Evolutionary conservation across 2,329 filamentous ascomycete genomes (phyloP), one percentile per base, ranked within the genome.

Genomic region (Tolypocladium cylindrosporum): DNA sequence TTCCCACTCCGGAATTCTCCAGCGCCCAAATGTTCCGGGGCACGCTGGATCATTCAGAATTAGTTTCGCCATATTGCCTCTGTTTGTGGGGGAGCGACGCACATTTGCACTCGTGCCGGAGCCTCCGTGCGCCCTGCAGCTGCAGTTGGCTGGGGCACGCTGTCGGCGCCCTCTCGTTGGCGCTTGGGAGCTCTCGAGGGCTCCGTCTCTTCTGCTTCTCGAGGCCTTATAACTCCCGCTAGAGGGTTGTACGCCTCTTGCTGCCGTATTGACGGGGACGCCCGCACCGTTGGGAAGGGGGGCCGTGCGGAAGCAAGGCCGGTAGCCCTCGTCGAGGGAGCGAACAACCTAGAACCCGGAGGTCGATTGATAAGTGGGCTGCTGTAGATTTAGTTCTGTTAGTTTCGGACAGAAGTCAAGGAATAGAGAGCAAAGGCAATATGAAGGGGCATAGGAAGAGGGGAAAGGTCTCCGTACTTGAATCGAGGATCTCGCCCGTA

Each of bases 401-500:
- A 36, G 53, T 27, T 31, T 16, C 1, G 14, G 31, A 9, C 24
- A 10, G 7, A n/a, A n/a, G 1, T 13, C 45, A 34, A 31, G 13
- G 43, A 34, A 34, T 9, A 34, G 16, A 34, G 16, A 16, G 45
- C 10, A 21, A 21, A 21, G 31, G 56, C 5, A 19, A 39, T 2
- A 13, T 54, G 13, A 40, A 31, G 11, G 13, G 24, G 24, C 1
- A 10, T 56, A 43, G 34, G 34, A n/a, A 39, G 54, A 48, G 48
- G 14, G 14, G 13, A 36, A 4, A 10, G 45, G 11, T 11, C 36
- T 16, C 65, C 72, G 58, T 66, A 75, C 74, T 70, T 69, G 57
- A 70, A 75, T 8, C 68, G 66, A 0, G 74, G 71, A 42, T 75
- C 72, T 42, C 66, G 69, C 0, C 74, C 73, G 50, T 76, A 76